A percentile compares a stretch with the other conserved stretches of the same genome.
These are phyloP conservation scores for Tulasnella sp. DNA, from an alignment of 768 basidiomycete species.

Conservation along the genomic window DNA sequence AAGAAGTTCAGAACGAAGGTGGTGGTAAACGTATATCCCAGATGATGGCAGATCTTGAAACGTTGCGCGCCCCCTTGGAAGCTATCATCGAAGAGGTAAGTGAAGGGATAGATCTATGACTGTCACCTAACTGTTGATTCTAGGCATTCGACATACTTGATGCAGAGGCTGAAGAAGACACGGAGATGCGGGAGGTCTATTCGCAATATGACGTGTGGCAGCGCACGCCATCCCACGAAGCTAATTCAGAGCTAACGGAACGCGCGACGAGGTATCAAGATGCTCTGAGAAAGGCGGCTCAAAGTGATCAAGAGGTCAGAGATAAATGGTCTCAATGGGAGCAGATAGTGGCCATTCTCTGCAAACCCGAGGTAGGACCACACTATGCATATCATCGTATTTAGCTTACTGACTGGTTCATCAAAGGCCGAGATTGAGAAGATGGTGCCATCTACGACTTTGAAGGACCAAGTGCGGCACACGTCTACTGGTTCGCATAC, in stretches of 20 bases:
- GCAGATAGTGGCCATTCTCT: conserved; percentile 52
- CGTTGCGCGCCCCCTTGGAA: too few relatives aligned
- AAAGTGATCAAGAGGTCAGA: conserved; percentile 64
- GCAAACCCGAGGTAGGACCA: conserved; percentile 41
- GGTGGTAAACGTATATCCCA: conserved; percentile 60
- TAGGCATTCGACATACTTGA: conserved; percentile 91
- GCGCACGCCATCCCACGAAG: conserved; percentile 62
- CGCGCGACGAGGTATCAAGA: conserved; percentile 58
- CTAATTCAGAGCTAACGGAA: conserved; percentile 57
- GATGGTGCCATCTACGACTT: neutral
- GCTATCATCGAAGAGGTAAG: too few relatives aligned
- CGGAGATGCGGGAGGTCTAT: conserved; percentile 44
- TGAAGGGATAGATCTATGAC: too few relatives aligned
- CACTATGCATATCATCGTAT: neutral
- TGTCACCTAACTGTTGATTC: too few relatives aligned
- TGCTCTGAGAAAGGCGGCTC: conserved; percentile 58
- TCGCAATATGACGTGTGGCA: conserved; percentile 30
- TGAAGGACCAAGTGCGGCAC: neutral
- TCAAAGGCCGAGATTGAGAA: conserved; percentile 17
- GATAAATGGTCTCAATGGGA: conserved; percentile 88
- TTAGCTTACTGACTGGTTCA: neutral
- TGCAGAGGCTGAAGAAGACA: conserved; percentile 77
- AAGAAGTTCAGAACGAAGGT: conserved; percentile 67
- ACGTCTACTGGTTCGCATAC: conserved; percentile 34
- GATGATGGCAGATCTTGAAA: conserved; percentile 60